Percentiles rank a stretch among this genome's conserved stretches.
Conservation (phyloP, 352 stramenopile species). For the Stephanocyclus meneghinianus region DNA sequence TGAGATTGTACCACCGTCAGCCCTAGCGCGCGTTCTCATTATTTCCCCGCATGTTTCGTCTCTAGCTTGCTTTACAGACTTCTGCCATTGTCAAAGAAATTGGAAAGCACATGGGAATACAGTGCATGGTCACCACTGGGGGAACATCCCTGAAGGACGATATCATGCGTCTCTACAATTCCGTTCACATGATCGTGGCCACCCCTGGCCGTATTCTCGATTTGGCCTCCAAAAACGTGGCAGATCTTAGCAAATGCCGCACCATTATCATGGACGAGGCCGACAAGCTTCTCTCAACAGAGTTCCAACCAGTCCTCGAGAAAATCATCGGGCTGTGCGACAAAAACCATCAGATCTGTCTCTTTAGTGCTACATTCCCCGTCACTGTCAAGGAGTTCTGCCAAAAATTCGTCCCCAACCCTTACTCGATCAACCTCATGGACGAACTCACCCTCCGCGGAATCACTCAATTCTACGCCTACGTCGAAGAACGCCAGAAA, state of each 20-base stretch:
- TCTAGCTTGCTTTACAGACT: conserved; percentile 93
- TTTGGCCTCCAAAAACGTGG: conserved; percentile 96
- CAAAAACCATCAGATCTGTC: conserved; percentile 95
- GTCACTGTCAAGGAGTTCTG: conserved; percentile 99
- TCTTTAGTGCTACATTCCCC: conserved; percentile 99
- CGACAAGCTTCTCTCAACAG: conserved; percentile 97
- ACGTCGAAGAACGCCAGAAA: conserved; percentile 99
- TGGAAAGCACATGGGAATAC: conserved; percentile 91
- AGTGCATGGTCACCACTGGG: conserved; percentile 98
- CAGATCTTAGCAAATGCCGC: conserved; percentile 93
- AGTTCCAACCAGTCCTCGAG: conserved; percentile 98
- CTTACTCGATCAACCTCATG: conserved; percentile 99
- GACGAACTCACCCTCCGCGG: conserved; percentile 98
- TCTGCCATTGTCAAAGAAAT: conserved; percentile 98
- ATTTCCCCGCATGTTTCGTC: too few relatives aligned
- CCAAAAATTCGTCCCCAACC: conserved; percentile 96
- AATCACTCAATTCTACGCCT: conserved; percentile 99
- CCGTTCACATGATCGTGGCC: conserved; percentile 98
- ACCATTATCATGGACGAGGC: conserved; percentile 99
- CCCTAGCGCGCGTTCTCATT: too few relatives aligned
- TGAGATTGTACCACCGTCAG: too few relatives aligned
- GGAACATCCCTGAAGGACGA: conserved; percentile 98
- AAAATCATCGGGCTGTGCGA: conserved; percentile 92
- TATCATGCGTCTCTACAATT: conserved; percentile 99
- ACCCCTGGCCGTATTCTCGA: conserved; percentile 98